Evolutionary conservation across 2,329 filamentous ascomycete species (phyloP).

Genomic region (Fusarium praegraminearum): DNA sequence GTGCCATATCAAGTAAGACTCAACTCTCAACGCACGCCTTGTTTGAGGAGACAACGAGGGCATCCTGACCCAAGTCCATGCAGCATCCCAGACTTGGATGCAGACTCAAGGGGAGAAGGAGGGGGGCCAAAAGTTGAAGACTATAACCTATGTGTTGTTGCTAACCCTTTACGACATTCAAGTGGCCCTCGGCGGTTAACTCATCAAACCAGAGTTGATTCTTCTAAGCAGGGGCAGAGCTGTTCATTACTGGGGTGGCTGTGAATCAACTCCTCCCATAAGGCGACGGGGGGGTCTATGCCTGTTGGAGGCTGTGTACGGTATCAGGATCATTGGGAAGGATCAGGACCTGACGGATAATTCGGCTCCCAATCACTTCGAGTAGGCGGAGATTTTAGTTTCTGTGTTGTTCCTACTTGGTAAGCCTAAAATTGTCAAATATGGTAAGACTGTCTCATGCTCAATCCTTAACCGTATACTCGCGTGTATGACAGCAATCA

Average conservation of each 20-base stretch:
- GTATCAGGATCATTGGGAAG: slow-evolving; percentile 4
- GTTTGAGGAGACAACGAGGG: neutral
- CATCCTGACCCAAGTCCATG: neutral
- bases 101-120: neutral
- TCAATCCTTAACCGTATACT: neutral
- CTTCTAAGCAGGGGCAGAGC: slow-evolving; percentile 10
- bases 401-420: slow-evolving; percentile 8
- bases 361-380: slow-evolving; percentile 1
- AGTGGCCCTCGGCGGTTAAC: neutral
- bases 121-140: neutral
- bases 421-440: neutral
- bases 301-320: slow-evolving; percentile 20
- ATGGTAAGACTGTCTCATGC: neutral
- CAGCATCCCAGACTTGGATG: slow-evolving; percentile 6
- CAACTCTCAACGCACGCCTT: neutral
- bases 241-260: slow-evolving; percentile 21
- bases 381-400: slow-evolving; percentile 1
- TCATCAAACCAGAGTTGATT: neutral
- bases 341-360: slow-evolving; percentile 16
- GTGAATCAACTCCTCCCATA: slow-evolving; percentile 10
- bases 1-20: neutral
- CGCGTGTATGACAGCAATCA: neutral
- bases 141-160: neutral
- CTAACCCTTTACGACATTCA: neutral
- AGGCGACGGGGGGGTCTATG: neutral